Evolutionary conservation across 2,329 filamentous ascomycete species (phyloP), one percentile per base, ranked within the genome.

Genomic region (Xylariaceae sp.): DNA sequence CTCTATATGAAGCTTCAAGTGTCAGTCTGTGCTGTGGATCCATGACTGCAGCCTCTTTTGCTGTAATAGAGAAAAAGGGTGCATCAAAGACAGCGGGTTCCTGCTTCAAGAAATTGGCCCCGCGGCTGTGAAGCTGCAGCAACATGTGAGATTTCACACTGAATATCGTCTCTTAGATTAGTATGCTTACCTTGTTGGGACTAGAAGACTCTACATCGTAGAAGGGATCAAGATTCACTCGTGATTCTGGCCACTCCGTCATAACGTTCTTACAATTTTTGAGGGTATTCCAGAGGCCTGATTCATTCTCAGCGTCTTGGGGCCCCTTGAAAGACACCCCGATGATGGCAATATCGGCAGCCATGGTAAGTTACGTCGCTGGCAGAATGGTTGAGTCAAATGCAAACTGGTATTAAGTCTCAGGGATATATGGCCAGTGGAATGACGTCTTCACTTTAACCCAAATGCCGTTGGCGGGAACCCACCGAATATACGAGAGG

Each of bases 321-420:
- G 75, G 75, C 1, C 77, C 67, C 51, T 72, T 74, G 46, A 73
- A 73, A 14, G 73, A n/a, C n/a, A n/a, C n/a, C n/a, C n/a, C n/a
- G n/a, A n/a, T n/a, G n/a, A n/a, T n/a, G n/a, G n/a, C n/a, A n/a
- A n/a, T n/a, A n/a, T n/a, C n/a, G n/a, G n/a, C n/a, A n/a, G n/a
- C n/a, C n/a, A n/a, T n/a, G n/a, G n/a, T n/a, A n/a, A n/a, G n/a
- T n/a, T n/a, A n/a, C n/a, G n/a, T n/a, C n/a, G n/a, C n/a, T n/a
- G n/a, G n/a, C n/a, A n/a, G n/a, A n/a, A n/a, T n/a, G n/a, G n/a
- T n/a, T n/a, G n/a, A n/a, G n/a, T n/a, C n/a, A n/a, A n/a, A n/a
- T n/a, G n/a, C n/a, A n/a, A n/a, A n/a, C n/a, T n/a, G n/a, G n/a
- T n/a, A n/a, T n/a, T n/a, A n/a, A n/a, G n/a, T n/a, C n/a, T n/a